Evolutionary conservation across 1,284 basidiomycete species (phyloP).

Genomic region (Coniferiporia sulphurascens): DNA sequence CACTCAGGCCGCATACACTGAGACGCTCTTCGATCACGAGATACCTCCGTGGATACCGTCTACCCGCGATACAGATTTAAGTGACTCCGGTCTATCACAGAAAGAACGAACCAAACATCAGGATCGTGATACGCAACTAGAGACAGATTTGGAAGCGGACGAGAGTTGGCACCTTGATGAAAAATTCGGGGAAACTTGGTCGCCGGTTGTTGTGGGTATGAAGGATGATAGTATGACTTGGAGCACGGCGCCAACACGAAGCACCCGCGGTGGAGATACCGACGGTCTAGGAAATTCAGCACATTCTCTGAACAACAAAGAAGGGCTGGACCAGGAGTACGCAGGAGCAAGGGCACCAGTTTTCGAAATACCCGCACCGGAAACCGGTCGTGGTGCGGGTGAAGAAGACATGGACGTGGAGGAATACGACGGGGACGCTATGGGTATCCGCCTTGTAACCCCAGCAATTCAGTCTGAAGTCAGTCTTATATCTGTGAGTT

Average conservation of each 20-base stretch:
- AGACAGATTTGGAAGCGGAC: conserved; percentile 46
- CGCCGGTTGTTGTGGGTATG: conserved; percentile 38
- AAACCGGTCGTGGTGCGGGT: conserved; percentile 20
- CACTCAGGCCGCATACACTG: conserved; percentile 48
- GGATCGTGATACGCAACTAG: conserved; percentile 21
- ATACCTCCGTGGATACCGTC: conserved; percentile 49
- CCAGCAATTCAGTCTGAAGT: conserved; percentile 34
- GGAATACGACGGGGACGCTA: conserved; percentile 27
- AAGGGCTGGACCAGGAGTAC: conserved; percentile 12
- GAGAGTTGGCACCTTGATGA: conserved; percentile 72
- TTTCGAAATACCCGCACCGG: background rate
- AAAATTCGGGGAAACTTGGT: conserved; percentile 55
- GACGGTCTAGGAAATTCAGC: conserved; percentile 17
- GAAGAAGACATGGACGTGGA: conserved; percentile 32
- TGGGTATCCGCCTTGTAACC: conserved; percentile 19
- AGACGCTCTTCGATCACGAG: conserved; percentile 45
- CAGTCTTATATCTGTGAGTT: conserved; percentile 39
- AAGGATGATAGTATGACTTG: conserved; percentile 66
- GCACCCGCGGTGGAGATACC: conserved; percentile 29
- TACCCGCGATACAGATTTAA: conserved; percentile 56
- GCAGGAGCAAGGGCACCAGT: background rate
- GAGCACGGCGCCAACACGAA: conserved; percentile 50
- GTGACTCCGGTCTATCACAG: conserved; percentile 33
- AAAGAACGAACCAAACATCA: conserved; percentile 15
- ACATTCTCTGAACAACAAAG: background rate